A percentile compares a stretch with the other conserved stretches of the same genome.
phyloP scores from a whole-genome alignment of 2,329 filamentous ascomycete species.

The Fusarium foetens region DNA sequence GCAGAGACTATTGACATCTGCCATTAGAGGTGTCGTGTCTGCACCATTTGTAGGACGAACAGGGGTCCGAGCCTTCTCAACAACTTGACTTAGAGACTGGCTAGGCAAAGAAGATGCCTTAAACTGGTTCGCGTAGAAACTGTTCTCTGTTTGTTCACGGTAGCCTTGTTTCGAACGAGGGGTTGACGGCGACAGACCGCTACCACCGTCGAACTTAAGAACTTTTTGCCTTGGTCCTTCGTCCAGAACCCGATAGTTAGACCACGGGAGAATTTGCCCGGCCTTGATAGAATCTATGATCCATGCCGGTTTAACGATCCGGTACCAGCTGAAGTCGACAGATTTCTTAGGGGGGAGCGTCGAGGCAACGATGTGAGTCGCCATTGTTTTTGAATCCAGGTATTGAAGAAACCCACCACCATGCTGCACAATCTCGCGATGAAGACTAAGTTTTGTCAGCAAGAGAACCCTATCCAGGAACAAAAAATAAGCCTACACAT shows the following conservation, averaged over 20 bases:
- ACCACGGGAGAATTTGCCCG: conserved; percentile 86
- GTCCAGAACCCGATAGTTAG: conserved; percentile 83
- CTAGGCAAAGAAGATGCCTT: conserved; percentile 51
- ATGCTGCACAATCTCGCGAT: conserved; percentile 87
- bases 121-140: conserved; percentile 84
- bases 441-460: conserved; percentile 62
- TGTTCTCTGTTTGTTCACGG: conserved; percentile 80
- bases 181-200: conserved; percentile 73
- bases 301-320: conserved; percentile 95
- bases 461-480: not conserved
- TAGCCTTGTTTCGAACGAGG: conserved; percentile 71
- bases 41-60: not conserved
- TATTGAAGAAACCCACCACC: conserved; percentile 97
- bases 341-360: conserved; percentile 91
- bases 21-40: not conserved
- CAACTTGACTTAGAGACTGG: conserved; percentile 44
- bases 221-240: conserved; percentile 86
- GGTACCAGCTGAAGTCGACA: conserved; percentile 86
- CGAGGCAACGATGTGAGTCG: conserved; percentile 95
- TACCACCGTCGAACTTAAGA: conserved; percentile 69
- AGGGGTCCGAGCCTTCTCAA: conserved; percentile 45
- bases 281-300: conserved; percentile 88
- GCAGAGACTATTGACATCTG: not conserved
- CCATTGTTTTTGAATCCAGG: conserved; percentile 91
- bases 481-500: conserved; percentile 63